Conservation (phyloP, 2,329 filamentous ascomycete species). For the Epicoccum sorghinum region DNA sequence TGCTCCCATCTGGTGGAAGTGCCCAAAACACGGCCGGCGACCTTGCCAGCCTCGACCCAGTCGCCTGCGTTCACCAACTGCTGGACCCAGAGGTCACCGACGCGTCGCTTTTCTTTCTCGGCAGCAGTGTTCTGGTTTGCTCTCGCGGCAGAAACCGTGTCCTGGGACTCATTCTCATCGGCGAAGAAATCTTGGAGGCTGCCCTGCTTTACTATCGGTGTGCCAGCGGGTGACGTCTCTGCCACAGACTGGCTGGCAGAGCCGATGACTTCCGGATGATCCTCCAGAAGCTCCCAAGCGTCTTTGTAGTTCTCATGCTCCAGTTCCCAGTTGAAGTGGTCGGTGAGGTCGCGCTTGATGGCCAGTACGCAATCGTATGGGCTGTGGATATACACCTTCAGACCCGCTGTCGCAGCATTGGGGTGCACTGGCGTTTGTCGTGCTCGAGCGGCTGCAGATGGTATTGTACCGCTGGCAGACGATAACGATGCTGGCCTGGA, state of each 20-base stretch:
- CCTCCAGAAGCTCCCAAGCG: slow-evolving; percentile 87
- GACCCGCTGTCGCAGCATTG: slow-evolving; percentile 60
- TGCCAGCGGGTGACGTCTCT: slow-evolving; percentile 49
- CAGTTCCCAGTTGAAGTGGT: slow-evolving; percentile 85
- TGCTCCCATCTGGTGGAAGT: slow-evolving; percentile 88
- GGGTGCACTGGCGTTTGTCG: slow-evolving; percentile 50
- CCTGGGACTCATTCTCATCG: slow-evolving; percentile 69
- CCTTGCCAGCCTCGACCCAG: slow-evolving; percentile 78
- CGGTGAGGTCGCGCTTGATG: slow-evolving; percentile 82
- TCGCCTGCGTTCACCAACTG: slow-evolving; percentile 76
- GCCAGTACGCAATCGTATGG: slow-evolving; percentile 96
- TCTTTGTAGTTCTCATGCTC: slow-evolving; percentile 81
- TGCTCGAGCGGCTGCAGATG: slow-evolving; percentile 24
- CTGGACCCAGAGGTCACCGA: slow-evolving; percentile 92
- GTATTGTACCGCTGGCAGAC: slow-evolving; percentile 29
- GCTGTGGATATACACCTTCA: slow-evolving; percentile 93
- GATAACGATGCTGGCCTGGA: slow-evolving; percentile 43
- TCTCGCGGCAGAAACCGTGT: slow-evolving; percentile 65
- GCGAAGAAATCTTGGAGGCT: slow-evolving; percentile 71
- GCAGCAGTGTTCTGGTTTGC: slow-evolving; percentile 66
- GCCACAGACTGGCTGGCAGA: slow-evolving; percentile 46
- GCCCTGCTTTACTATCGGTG: slow-evolving; percentile 51
- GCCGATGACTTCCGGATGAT: slow-evolving; percentile 75
- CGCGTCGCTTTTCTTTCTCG: slow-evolving; percentile 85
- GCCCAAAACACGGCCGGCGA: slow-evolving; percentile 82